Base-by-base conservation (phyloP, 169 alveolate genomes). In the Amoebophrya sp. region DNA sequence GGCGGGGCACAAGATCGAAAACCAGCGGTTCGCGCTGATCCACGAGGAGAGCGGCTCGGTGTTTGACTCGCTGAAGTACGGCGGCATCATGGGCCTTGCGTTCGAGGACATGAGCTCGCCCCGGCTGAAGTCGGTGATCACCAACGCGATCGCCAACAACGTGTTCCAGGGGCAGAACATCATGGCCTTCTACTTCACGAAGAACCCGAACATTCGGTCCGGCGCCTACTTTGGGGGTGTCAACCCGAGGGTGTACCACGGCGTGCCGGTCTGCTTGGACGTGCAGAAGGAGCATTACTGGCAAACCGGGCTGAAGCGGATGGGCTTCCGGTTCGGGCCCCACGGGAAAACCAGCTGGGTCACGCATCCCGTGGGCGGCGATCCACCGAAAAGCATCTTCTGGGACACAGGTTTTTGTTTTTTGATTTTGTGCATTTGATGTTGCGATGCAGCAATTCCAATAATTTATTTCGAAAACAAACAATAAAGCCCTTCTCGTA, bases 111-210 rank as follows among this genome's bases (percentile, higher is more conserved):
- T 66, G 83, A 25, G 39, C 38, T 66, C 83, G 83, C 83, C 83
- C 10, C 35, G 39, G 83, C 18, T 66, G 83, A 18, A 66, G 32
- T 18, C 38, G 10, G 83, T 66, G 29, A 66, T 66, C 83, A 25
- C 83, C 7, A 66, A 66, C 83, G 83, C 83, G 10, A 66, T 66
- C 35, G 83, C 83, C 38, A 66, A 66, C 35, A n/a, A 66, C 35
- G 83, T 66, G 39, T 66, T 66, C 83, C 38, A n/a, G 29, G 83
- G 83, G 32, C 83, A 66, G 35, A 66, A 66, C 35, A 66, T 66
- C 83, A 66, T 66, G 83, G 83, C 83, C 83, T 66, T 66, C 83
- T 66, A 66, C 83, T 66, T 66, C 83, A 66, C 83, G 10, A 66
- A 66, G 35, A n/a, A 66, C 83, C 83, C 83, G 83, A 18, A 25